Evolutionary conservation across 352 stramenopile genomes (phyloP), one percentile per base, ranked within the genome.

Genomic region (Phytophthora pluvialis): DNA sequence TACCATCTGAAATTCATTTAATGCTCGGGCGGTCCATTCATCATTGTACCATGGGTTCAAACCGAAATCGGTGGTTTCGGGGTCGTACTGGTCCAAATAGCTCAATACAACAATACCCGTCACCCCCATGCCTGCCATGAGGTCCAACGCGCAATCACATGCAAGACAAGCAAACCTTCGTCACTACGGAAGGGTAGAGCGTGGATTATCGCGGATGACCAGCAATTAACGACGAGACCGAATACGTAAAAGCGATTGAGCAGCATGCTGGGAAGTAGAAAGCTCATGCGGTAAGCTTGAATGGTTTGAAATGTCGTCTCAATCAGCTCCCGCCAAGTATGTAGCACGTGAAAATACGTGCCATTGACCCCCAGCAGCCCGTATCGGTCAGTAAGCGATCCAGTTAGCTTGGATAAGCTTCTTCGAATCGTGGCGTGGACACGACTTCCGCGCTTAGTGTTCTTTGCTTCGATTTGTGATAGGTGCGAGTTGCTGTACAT

Each of bases 1-100:
- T 8, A 75, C 46, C 32, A 72, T 42, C n/a, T 70, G 56, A 33
- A 72, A 32, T 36, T 75, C 62, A 36, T 75, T 68, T 9, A 72
- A 5, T 12, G 39, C 53, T 39, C 54, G 52, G 5, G 52, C 54
- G 13, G 32, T 15, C 62, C 68, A 42, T 18, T 42, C 36, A 7
- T 42, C 36, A 18, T 42, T 42, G 36, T 42, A 21, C 36, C 36
- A 42, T 32, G 42, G 21, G 32, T 48, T 48, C 1, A 48, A 16
- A 32, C 42, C 42, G 32, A 48, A 48, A 7, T 48, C 42, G 15
- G 42, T 48, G 5, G 42, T 48, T 32, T 48, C 3, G 13, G 44
- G 50, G 18, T 76, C 53, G 31, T 76, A 78, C 7, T 67, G 35
- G 8, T 29, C 11, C 4, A 67, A n/a, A 32, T 84, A 78, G 15